Base-by-base conservation (phyloP, 2,329 filamentous ascomycete species). In the Sporothrix euskadiensis region DNA sequence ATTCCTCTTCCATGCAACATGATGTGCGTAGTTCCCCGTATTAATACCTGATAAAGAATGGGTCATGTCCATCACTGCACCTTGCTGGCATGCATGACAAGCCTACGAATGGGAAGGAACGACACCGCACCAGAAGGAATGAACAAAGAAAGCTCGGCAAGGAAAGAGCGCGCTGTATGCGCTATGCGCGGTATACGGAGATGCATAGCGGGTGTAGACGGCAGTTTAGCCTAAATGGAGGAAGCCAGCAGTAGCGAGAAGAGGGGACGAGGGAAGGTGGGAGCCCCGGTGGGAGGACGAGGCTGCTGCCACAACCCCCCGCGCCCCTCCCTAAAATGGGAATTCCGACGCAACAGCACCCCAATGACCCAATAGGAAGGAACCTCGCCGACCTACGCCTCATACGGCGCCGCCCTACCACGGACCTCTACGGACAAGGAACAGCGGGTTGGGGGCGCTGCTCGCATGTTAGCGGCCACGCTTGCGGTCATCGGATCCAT, bases 171-270 rank as follows among this genome's bases (percentile, higher is more conserved):
- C 12, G 44, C 14, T 49, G 14, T 49, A 47, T 44, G 10, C 12
- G 39, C 61, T 44, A 52, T 8, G 4, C 12, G 14, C 26, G 26
- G 44, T 9, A 32, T n/a, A 52, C n/a, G n/a, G n/a, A n/a, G n/a
- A n/a, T 54, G 35, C 26, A 35, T 22, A 16, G 54, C 39, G 54
- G 39, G 54, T 32, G 39, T 56, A 41, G 57, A 44, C 65, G 65
- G 72, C 69, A 39, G 47, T 73, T 75, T 69, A 76, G 75, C 41
- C 75, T 76, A 74, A 75, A 75, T 71, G 41, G 63, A 59, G 26
- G 22, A 30, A 16, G 9, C 35, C 8, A 56, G 12, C 22, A 22
- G 52, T 26, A 22, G 52, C n/a, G n/a, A 56, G 52, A 22, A n/a
- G 49, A 52, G 14, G 49, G 9, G 49, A 52, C 49, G 41, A 57